phyloP scores from a whole-genome alignment of 176 grass and related monocot species.

The Avena eriantha region DNA sequence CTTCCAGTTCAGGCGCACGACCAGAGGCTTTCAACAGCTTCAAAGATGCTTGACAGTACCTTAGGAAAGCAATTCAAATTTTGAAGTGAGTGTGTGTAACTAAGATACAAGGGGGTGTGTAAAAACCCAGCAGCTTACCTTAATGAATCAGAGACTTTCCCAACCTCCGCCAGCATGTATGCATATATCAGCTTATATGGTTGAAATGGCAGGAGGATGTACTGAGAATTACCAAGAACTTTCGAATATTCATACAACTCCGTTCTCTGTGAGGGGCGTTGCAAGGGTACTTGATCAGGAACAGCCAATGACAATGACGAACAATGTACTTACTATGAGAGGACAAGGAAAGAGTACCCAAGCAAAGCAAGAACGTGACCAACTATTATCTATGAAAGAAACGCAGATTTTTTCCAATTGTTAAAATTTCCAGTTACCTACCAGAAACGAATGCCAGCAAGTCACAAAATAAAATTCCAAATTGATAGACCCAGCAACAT shows the following conservation, averaged over 20 bases:
- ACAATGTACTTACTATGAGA: not conserved
- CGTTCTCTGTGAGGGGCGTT: constrained; percentile 62
- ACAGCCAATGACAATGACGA: not conserved
- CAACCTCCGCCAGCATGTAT: constrained; percentile 94
- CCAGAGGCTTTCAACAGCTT: constrained; percentile 79
- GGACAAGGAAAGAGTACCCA: constrained; percentile 4
- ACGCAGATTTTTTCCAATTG: not conserved
- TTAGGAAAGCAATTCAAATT: constrained; percentile 42
- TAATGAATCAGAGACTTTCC: constrained; percentile 85
- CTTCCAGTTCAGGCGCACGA: constrained; percentile 78
- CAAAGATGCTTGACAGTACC: constrained; percentile 94
- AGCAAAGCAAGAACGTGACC: constrained; percentile 8
- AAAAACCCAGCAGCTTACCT: constrained; percentile 58
- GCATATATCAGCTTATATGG: constrained; percentile 98
- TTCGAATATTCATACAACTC: constrained; percentile 97
- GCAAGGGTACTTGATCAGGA: constrained; percentile 30
- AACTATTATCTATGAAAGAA: not conserved
- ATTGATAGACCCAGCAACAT: constrained; percentile 20
- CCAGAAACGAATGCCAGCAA: constrained; percentile 1
- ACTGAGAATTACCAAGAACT: constrained; percentile 92
- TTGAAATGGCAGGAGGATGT: constrained; percentile 80
- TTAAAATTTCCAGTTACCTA: not conserved
- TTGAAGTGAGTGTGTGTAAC: constrained; percentile 19
- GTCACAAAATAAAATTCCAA: constrained; percentile 16
- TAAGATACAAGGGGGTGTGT: constrained; percentile 15